These are phyloP conservation scores for Hanseniaspora thailandica DNA, from an alignment of 805 yeast species.

Conservation along the genomic window DNA sequence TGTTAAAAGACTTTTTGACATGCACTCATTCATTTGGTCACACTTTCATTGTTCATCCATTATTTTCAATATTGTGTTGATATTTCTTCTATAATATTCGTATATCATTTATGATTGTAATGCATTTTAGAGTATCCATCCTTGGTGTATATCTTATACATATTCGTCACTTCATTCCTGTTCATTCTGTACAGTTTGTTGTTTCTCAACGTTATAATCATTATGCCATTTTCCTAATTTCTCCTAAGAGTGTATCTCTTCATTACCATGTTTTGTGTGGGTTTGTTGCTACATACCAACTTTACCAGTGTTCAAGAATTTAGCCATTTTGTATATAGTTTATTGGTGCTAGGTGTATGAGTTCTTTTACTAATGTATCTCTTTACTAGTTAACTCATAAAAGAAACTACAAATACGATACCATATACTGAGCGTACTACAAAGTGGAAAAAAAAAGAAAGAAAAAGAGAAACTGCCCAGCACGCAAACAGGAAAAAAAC, in stretches of 20 bases:
- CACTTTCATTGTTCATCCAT: too few relatives aligned
- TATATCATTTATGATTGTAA: too few relatives aligned
- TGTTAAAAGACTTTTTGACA: too few relatives aligned
- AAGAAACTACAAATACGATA: background rate
- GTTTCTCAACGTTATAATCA: background rate
- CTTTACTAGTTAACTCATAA: background rate
- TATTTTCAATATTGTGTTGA: too few relatives aligned
- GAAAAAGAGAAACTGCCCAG: background rate
- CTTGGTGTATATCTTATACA: too few relatives aligned
- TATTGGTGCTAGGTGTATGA: slow-evolving; percentile 11
- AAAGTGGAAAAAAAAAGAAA: background rate
- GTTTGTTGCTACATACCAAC: slow-evolving; percentile 44
- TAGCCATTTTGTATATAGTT: slow-evolving; percentile 57
- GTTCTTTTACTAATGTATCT: background rate
- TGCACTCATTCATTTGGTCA: too few relatives aligned
- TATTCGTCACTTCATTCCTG: background rate
- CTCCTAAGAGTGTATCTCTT: background rate
- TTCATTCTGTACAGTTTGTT: too few relatives aligned
- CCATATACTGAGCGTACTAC: background rate
- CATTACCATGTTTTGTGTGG: background rate
- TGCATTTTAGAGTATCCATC: too few relatives aligned
- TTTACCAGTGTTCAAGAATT: slow-evolving; percentile 98
- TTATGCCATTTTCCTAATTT: background rate
- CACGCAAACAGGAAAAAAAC: background rate
- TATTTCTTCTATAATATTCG: too few relatives aligned